Conservation (phyloP, 2,329 filamentous ascomycete genomes). For the Sarocladiaceae sp. region DNA sequence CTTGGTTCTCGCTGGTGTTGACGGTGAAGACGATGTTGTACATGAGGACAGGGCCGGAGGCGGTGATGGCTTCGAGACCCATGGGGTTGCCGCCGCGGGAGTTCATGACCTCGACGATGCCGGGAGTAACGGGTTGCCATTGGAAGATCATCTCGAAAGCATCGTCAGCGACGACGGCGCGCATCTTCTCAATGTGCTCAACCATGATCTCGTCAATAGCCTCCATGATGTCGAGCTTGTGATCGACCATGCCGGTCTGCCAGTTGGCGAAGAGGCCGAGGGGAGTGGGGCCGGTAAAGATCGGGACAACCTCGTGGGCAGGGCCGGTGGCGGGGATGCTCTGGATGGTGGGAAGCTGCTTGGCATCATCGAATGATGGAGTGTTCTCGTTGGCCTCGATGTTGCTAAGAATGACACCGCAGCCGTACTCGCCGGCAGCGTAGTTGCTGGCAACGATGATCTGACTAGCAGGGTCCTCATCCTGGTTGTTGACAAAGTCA, state of each 20-base stretch:
- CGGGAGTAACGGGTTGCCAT: conserved; percentile 25
- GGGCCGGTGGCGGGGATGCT: conserved; percentile 19
- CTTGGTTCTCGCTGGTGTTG: conserved; percentile 29
- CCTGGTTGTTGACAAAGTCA: conserved; percentile 21
- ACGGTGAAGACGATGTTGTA: conserved; percentile 35
- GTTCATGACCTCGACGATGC: conserved; percentile 20
- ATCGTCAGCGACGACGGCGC: conserved; percentile 11
- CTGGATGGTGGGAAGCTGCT: conserved; percentile 17
- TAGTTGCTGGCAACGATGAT: conserved; percentile 22
- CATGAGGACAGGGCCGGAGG: conserved; percentile 23
- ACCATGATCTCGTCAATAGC: conserved; percentile 25
- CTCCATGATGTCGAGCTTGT: conserved; percentile 24
- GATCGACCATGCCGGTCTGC: conserved; percentile 25
- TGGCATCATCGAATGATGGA: conserved; percentile 20
- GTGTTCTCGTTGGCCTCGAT: conserved; percentile 18
- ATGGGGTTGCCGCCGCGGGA: conserved; percentile 24
- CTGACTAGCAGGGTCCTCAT: conserved; percentile 22
- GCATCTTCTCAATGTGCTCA: conserved; percentile 22
- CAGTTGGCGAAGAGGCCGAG: conserved; percentile 27
- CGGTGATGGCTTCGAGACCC: conserved; percentile 22
- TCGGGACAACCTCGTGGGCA: conserved; percentile 23
- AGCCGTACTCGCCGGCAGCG: conserved; percentile 13
- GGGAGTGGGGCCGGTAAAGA: conserved; percentile 27
- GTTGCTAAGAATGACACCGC: conserved; percentile 22
- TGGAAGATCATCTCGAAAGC: conserved; percentile 16